Conservation (phyloP, 495 filamentous ascomycete genomes). For the Lasiosphaeriaceae sp. region DNA sequence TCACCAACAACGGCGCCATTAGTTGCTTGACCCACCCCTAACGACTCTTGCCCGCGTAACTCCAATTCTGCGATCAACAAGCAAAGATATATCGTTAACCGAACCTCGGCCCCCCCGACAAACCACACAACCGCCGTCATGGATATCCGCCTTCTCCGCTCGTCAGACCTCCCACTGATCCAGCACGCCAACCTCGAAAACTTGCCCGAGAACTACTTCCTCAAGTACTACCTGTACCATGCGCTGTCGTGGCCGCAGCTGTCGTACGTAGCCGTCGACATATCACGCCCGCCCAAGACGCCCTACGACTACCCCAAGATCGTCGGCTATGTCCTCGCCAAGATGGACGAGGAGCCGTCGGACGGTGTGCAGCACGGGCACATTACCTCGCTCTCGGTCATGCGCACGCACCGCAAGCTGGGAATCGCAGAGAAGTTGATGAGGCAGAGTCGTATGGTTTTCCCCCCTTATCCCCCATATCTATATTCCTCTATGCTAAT, state of each 20-base stretch:
- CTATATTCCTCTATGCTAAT: background rate
- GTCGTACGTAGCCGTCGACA: constrained; percentile 92
- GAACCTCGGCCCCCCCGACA: too few relatives aligned
- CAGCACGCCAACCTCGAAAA: constrained; percentile 99
- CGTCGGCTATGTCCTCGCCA: constrained; percentile 97
- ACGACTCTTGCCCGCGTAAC: too few relatives aligned
- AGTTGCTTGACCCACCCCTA: too few relatives aligned
- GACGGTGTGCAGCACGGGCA: constrained; percentile 93
- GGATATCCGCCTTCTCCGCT: constrained; percentile 73
- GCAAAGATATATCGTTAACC: too few relatives aligned
- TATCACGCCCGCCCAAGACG: constrained; percentile 66
- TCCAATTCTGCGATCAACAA: too few relatives aligned
- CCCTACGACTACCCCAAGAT: constrained; percentile 94
- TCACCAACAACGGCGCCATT: too few relatives aligned
- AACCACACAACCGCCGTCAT: constrained; percentile 42
- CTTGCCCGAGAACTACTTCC: constrained; percentile 98
- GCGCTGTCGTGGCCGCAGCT: constrained; percentile 96
- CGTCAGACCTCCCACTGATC: constrained; percentile 85
- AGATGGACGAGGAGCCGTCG: constrained; percentile 97
- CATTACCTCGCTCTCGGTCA: constrained; percentile 92
- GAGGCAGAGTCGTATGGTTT: constrained; percentile 82
- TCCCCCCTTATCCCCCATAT: background rate
- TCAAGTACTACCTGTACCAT: constrained; percentile 99
- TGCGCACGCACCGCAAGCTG: constrained; percentile 87
- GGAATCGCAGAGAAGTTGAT: constrained; percentile 96